Evolutionary conservation across 345 rosid genomes (phyloP).

Genomic region (Eucalyptus tenuipes): DNA sequence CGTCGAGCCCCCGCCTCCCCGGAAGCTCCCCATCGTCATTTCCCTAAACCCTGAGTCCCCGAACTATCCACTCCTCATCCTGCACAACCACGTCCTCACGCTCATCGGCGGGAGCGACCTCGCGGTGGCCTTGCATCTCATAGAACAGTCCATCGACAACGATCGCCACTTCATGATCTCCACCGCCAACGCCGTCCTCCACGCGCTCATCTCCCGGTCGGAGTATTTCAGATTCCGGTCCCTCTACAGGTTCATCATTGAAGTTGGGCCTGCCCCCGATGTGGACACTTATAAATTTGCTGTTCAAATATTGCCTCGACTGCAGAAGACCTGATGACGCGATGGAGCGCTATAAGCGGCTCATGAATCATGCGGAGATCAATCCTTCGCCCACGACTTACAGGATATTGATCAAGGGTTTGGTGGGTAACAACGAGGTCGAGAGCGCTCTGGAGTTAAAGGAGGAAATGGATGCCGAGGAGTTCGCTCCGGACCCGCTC

Average conservation of each 20-base stretch:
- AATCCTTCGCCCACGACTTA: constrained; percentile 70
- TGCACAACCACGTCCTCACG: constrained; percentile 59
- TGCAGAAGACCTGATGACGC: constrained; percentile 70
- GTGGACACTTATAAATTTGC: constrained; percentile 62
- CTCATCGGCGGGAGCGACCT: constrained; percentile 67
- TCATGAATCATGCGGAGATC: constrained; percentile 50
- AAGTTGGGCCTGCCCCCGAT: constrained; percentile 70
- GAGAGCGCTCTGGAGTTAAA: constrained; percentile 74
- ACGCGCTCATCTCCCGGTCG: constrained; percentile 70
- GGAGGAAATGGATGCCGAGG: constrained; percentile 56
- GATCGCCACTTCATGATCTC: constrained; percentile 66
- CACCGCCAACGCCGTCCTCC: constrained; percentile 74
- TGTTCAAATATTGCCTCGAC: constrained; percentile 73
- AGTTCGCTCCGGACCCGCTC: constrained; percentile 48
- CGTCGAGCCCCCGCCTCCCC: constrained; percentile 47
- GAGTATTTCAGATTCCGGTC: constrained; percentile 61
- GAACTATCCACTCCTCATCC: constrained; percentile 68
- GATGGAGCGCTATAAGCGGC: constrained; percentile 63
- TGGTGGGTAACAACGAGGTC: constrained; percentile 60
- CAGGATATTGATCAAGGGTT: constrained; percentile 63
- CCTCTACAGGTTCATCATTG: constrained; percentile 63
- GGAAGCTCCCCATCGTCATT: constrained; percentile 31
- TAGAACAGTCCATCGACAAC: constrained; percentile 84
- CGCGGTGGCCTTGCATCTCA: constrained; percentile 62
- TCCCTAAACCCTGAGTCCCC: constrained; percentile 73